Conservation (phyloP, 257 asterid genomes). For the Jacaranda mimosifolia region DNA sequence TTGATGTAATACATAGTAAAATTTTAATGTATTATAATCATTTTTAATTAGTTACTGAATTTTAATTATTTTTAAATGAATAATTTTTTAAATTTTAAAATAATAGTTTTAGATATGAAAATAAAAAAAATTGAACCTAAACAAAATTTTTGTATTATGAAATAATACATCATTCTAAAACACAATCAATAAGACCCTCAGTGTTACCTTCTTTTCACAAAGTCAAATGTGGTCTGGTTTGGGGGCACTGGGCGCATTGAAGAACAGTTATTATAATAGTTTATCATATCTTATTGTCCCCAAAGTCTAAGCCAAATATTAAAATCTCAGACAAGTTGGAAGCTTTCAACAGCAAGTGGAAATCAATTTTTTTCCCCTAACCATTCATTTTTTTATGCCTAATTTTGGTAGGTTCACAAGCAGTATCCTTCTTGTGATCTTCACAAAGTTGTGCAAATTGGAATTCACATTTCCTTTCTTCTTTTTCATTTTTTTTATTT, state of each 20-base stretch:
- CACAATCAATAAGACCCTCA: no score
- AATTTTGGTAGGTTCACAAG: constrained; percentile 21
- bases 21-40: no score
- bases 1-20: no score
- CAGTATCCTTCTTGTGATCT: constrained; percentile 11
- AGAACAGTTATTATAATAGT: not conserved
- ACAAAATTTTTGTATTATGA: no score
- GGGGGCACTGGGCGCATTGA: constrained; percentile 1
- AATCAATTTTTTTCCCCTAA: not conserved
- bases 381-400: not conserved
- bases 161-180: no score
- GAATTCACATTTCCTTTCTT: not conserved
- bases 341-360: not conserved
- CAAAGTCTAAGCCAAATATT: not conserved
- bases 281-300: constrained; percentile 13
- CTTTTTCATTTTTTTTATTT: not conserved
- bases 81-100: no score
- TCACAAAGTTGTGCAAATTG: not conserved
- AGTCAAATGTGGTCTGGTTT: constrained; percentile 27
- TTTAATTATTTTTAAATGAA: no score
- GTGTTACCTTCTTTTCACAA: constrained; percentile 10
- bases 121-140: no score
- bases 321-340: constrained; percentile 17
- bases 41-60: no score
- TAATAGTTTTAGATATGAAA: no score